Base-by-base conservation (phyloP, 2,329 filamentous ascomycete genomes). In the Pyrenochaeta sp. region DNA sequence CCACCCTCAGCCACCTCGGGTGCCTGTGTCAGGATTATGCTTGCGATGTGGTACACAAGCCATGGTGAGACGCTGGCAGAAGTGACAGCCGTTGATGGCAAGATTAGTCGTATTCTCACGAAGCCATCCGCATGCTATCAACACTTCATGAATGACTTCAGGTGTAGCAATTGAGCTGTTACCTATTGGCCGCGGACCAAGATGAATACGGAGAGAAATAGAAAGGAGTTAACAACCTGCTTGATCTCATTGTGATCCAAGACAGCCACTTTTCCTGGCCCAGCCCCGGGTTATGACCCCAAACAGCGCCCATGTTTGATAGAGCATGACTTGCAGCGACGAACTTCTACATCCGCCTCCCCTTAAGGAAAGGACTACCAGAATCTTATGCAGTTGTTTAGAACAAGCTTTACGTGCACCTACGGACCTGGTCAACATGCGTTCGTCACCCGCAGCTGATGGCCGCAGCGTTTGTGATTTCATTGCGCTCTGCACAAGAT, bases 401-500 rank as follows among this genome's bases (percentile, higher is more conserved):
- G 11, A 18, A 24, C 27, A 14, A 36, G 29, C 10, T n/a, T 24
- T 21, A 29, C 30, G 41, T 40, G 36, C 10, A 34, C 27, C 14
- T 9, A 17, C 23, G 23, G 26, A 23, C 27, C 35, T 19, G 35
- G 26, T 32, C 34, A 11, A 26, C 17, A 23, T 17, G 39, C 20
- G 30, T 51, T 41, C 36, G 43, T 36, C 35, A 51, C 46, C 23
- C 48, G 51, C 53, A 55, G 37, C 46, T 57, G 55, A 53, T 55
- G 51, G 46, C 36, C 14, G 38, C 23, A 43, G 34, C 26, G 55
- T 59, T 55, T 57, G 55, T 49, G 50, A 59, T 54, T 40, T 35
- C 14, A 35, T 10, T 23, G 23, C 15, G 27, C 40, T 27, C 30
- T 31, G 28, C 29, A 35, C 35, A 11, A 44, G 26, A 29, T 40